Evolutionary conservation across 495 filamentous ascomycete genomes (phyloP).

Genomic region (Bacidia gigantensis): DNA sequence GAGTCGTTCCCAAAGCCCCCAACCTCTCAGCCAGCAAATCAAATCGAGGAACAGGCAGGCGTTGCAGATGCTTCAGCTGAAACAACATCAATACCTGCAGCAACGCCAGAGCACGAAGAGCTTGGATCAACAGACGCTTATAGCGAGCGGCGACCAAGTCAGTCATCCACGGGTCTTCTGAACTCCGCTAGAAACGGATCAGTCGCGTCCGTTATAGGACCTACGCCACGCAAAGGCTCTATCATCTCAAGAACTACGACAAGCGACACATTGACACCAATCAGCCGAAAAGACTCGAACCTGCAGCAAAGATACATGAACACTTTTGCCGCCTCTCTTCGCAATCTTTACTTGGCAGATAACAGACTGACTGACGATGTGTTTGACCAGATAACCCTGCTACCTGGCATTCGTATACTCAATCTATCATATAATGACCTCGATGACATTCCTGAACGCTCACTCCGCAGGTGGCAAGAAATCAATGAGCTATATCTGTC

Average conservation of each 20-base stretch:
- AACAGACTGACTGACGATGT: constrained; percentile 88
- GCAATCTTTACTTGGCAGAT: constrained; percentile 78
- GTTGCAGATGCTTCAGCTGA: constrained; percentile 30
- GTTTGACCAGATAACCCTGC: constrained; percentile 73
- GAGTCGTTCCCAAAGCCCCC: constrained; percentile 78
- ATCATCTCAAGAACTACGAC: constrained; percentile 54
- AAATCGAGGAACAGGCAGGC: constrained; percentile 29
- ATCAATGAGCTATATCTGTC: constrained; percentile 89
- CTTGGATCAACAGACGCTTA: constrained; percentile 53
- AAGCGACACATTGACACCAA: constrained; percentile 44
- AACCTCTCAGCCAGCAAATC: constrained; percentile 37
- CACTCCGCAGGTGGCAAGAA: constrained; percentile 73
- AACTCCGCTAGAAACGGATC: constrained; percentile 73
- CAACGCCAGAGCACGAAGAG: constrained; percentile 64
- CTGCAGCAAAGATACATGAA: constrained; percentile 54
- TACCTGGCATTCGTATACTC: constrained; percentile 73
- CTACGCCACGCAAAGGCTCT: constrained; percentile 67
- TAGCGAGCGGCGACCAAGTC: constrained; percentile 61
- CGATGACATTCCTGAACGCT: constrained; percentile 77
- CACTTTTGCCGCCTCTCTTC: constrained; percentile 75
- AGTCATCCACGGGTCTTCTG: constrained; percentile 61
- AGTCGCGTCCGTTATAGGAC: constrained; percentile 62
- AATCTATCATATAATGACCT: constrained; percentile 94
- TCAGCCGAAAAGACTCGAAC: constrained; percentile 75
- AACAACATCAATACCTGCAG: constrained; percentile 36